Evolutionary conservation across 352 stramenopile species (phyloP), one percentile per base, ranked within the genome.

Genomic region (Globisporangium cederbergense): DNA sequence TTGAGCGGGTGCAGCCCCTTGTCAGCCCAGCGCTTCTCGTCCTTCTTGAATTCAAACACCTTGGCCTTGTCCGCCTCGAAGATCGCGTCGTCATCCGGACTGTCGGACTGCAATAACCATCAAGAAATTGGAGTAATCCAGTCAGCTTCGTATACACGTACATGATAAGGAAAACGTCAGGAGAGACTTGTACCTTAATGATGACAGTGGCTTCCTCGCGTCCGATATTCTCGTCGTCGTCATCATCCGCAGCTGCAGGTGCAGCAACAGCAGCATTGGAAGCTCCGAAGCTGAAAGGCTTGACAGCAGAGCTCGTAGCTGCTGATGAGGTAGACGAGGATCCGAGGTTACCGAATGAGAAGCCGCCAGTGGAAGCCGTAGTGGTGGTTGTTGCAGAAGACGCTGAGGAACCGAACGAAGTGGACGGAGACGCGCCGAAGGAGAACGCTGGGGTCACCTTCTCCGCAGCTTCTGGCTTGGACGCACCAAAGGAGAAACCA

Each of bases 11-110:
- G 85, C 50, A 84, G 73, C 0, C 87, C 85, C 68, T 94, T 93
- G 78, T 96, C 86, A 10, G 86, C 87, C 87, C 87, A 96, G 34
- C 83, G 83, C 72, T 92, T 96, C 64, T 94, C 87, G 66, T 90
- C 81, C 58, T 90, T 93, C 66, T 91, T 94, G 65, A 93, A 93
- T 69, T 93, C 85, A 60, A 89, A 84, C 28, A 95, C 60, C 71
- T 91, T 95, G 58, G 76, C 78, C 71, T 91, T 91, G 11, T 91
- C 83, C 6, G 69, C 74, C 47, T 93, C 83, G 60, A 93, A 96
- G 22, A 86, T 72, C 58, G 72, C 81, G 18, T 91, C 77, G 22
- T 96, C 87, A 30, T 96, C 86, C 2, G 72, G 60, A 36, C 81
- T 85, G 56, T 88, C 79, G 25, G 77, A 77, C 83, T 92, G 58